Conservation (phyloP, 331 rosid species). For the Quercus phellos region DNA sequence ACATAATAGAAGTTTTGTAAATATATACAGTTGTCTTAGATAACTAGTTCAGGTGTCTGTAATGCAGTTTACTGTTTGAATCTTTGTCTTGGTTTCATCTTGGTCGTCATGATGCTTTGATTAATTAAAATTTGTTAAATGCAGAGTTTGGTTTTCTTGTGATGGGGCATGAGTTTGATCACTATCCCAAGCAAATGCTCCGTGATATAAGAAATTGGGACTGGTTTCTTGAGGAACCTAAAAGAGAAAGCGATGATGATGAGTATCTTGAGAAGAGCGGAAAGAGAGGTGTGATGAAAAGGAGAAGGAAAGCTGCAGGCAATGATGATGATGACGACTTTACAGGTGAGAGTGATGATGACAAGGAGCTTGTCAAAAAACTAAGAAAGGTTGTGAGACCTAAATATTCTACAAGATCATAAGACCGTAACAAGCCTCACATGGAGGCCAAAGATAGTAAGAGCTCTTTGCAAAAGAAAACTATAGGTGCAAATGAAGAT, state of each 20-base stretch:
- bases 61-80: neutral
- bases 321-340: slow-evolving; percentile 39
- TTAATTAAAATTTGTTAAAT: slow-evolving; percentile 17
- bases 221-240: slow-evolving; percentile 72
- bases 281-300: slow-evolving; percentile 24
- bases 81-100: neutral
- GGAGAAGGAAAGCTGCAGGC: slow-evolving; percentile 37
- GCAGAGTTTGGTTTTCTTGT: slow-evolving; percentile 81
- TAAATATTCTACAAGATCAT: slow-evolving; percentile 60
- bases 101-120: neutral
- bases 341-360: slow-evolving; percentile 65
- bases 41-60: neutral
- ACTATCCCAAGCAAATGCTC: slow-evolving; percentile 55
- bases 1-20: neutral
- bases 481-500: slow-evolving; percentile 10
- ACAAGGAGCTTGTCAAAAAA: slow-evolving; percentile 33
- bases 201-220: slow-evolving; percentile 54
- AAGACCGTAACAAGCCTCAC: slow-evolving; percentile 11
- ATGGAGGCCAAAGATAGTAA: slow-evolving; percentile 19
- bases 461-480: slow-evolving; percentile 33
- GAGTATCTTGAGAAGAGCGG: slow-evolving; percentile 36
- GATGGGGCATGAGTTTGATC: slow-evolving; percentile 76
- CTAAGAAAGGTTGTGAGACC: slow-evolving; percentile 36
- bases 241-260: slow-evolving; percentile 41
- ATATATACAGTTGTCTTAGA: neutral